Base-by-base conservation (phyloP, 2,329 filamentous ascomycete species). In the Zarea fungicola region DNA sequence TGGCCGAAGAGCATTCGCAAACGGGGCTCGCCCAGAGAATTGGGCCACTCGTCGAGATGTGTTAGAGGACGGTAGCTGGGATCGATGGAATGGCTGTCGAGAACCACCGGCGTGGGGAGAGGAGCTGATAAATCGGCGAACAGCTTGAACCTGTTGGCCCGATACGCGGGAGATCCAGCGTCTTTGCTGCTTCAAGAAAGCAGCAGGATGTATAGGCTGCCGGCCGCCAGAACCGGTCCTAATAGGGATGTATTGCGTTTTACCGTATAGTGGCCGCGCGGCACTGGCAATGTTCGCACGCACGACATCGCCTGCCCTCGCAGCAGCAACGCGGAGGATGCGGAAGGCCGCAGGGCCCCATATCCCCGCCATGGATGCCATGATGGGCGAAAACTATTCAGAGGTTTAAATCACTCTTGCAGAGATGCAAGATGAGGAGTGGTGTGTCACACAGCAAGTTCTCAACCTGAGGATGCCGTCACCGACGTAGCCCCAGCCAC, bases 1-100 rank as follows among this genome's bases (percentile, higher is more conserved):
- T 2, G 93, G 93, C 29, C 93, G 86, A 29, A 99, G 80, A 1
- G 91, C 85, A 43, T 84, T 89, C 4, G 90, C 87, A 65, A 97
- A 97, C 0, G 92, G 92, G 25, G 90, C 84, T 43, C 87, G 83
- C 23, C 83, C 83, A 14, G 88, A 83, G 51, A 87, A 78, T 53
- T 83, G 79, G 26, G 74, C 76, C 49, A 81, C 68, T 36, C 71
- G 72, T 36, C 72, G 73, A 14, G 75, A 72, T 13, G 71, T 76
- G 52, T 66, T 70, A 16, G 76, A 77, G 21, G 65, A 64, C 8
- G 76, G 70, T 54, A 77, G 71, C 57, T 72, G 73, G 54, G 68
- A 68, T 53, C 76, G 73, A 62, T 75, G 72, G 60, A 74, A 61
- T 23, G 68, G 57, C 9, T 60, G 58, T 42, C 59, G 19, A 48